A percentile compares a stretch with the other conserved stretches of the same genome.
phyloP scores from a whole-genome alignment of 805 yeast genomes.

The Ogataea naganishii region DNA sequence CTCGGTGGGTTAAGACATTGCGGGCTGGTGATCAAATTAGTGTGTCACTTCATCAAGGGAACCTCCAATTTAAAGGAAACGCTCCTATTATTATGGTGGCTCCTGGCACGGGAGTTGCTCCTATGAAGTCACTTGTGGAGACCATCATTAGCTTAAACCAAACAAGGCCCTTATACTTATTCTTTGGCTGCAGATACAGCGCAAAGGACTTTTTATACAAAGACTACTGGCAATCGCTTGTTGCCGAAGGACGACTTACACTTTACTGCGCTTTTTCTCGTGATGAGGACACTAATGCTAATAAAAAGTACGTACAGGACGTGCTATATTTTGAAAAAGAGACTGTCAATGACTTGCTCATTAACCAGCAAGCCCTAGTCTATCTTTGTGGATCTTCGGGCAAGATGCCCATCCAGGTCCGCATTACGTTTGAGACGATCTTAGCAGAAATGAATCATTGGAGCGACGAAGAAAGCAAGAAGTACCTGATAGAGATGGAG shows the following conservation, averaged over 20 bases:
- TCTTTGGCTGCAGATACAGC: constrained; percentile 66
- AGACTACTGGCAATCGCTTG: constrained; percentile 38
- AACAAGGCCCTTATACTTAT: constrained; percentile 36
- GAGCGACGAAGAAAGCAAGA: constrained; percentile 36
- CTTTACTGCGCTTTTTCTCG: constrained; percentile 42
- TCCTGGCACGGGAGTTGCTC: constrained; percentile 97
- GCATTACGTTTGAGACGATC: constrained; percentile 67
- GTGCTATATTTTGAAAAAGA: constrained; percentile 43
- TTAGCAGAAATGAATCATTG: constrained; percentile 35
- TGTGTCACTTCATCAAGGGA: constrained; percentile 41
- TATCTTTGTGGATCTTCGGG: constrained; percentile 93
- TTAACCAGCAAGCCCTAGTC: constrained; percentile 48
- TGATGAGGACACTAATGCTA: constrained; percentile 21
- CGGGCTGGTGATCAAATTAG: constrained; percentile 38
- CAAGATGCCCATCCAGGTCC: constrained; percentile 75
- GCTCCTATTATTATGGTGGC: constrained; percentile 65
- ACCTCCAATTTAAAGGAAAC: constrained; percentile 24
- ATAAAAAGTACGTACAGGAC: constrained; percentile 65
- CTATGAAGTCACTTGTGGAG: constrained; percentile 67
- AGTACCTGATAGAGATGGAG: constrained; percentile 53
- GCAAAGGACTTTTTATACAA: constrained; percentile 64
- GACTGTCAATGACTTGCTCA: constrained; percentile 42
- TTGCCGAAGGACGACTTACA: constrained; percentile 25
- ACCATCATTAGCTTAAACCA: constrained; percentile 14
- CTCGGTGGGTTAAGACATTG: constrained; percentile 59